Conservation (phyloP, 2,329 filamentous ascomycete genomes). For the Pseudogymnoascus sp. region DNA sequence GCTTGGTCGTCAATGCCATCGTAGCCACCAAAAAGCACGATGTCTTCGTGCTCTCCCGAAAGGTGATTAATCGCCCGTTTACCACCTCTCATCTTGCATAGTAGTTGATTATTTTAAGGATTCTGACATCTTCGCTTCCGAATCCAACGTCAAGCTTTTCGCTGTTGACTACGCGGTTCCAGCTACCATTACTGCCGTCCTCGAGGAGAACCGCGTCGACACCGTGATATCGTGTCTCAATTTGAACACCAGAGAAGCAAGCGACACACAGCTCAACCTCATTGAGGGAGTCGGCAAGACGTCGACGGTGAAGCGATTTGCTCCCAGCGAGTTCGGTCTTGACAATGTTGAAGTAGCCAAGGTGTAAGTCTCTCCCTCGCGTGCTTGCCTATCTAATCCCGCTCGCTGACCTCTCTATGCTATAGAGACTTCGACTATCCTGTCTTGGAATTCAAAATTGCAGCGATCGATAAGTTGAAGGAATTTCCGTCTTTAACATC, state of each 20-base stretch:
- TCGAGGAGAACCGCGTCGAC: conserved; percentile 20
- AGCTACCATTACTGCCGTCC: conserved; percentile 2
- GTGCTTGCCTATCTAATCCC: not conserved
- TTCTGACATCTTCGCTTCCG: not conserved
- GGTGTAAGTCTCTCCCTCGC: not conserved
- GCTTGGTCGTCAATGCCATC: conserved; percentile 24
- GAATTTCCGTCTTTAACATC: not conserved
- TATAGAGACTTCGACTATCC: not conserved
- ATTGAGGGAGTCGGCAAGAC: conserved; percentile 29
- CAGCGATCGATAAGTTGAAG: not conserved
- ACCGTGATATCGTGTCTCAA: conserved; percentile 31
- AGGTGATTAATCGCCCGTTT: conserved; percentile 14
- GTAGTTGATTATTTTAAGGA: not conserved
- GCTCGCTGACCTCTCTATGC: not conserved
- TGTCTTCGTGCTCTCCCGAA: conserved; percentile 25
- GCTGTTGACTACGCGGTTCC: conserved; percentile 11
- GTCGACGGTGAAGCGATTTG: conserved; percentile 30
- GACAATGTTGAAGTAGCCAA: conserved; percentile 23
- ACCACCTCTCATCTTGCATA: no score
- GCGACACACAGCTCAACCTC: conserved; percentile 28
- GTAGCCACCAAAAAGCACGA: conserved; percentile 23
- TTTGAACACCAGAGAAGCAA: conserved; percentile 27
- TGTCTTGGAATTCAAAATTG: not conserved
- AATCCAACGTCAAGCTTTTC: conserved; percentile 11
- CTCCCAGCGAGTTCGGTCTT: conserved; percentile 34